A percentile compares a stretch with the other conserved stretches of the same genome.
Evolutionary conservation across 2,329 filamentous ascomycete genomes (phyloP).

Genomic region (Ustilaginoidea virens): DNA sequence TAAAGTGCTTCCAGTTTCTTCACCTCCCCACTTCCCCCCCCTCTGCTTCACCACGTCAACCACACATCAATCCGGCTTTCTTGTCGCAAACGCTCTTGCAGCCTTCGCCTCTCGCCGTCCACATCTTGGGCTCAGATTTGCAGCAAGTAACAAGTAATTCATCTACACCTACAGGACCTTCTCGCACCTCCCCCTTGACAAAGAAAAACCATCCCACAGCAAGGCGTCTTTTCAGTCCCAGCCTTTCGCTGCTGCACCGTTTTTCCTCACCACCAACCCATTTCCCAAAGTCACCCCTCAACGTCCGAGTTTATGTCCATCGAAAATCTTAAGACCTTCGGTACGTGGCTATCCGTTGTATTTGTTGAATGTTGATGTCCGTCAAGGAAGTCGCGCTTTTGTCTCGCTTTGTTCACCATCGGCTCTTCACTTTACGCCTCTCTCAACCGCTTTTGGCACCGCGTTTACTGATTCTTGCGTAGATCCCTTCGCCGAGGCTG

Average conservation of each 20-base stretch:
- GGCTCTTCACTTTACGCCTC: background rate
- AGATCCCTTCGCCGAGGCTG: slow-evolving; percentile 99
- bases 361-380: too few species aligned
- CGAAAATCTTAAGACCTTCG: slow-evolving; percentile 96
- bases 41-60: slow-evolving; percentile 1
- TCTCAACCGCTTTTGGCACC: too few species aligned
- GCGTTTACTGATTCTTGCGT: slow-evolving; percentile 8
- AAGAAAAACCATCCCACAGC: slow-evolving; percentile 19
- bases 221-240: slow-evolving; percentile 24
- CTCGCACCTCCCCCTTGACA: slow-evolving; percentile 6
- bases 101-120: slow-evolving; percentile 2
- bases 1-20: slow-evolving; percentile 3
- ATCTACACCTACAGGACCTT: slow-evolving; percentile 2
- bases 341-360: too few species aligned
- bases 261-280: slow-evolving; percentile 22
- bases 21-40: slow-evolving; percentile 3
- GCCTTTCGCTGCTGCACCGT: slow-evolving; percentile 32
- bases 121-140: background rate
- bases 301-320: slow-evolving; percentile 94
- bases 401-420: background rate
- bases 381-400: too few species aligned
- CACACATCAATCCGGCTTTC: slow-evolving; percentile 2
- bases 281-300: slow-evolving; percentile 39
- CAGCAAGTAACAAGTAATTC: background rate
- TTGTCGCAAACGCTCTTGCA: slow-evolving; percentile 4